A percentile compares a stretch with the other conserved stretches of the same genome.
These are phyloP conservation scores for Panicum hallii DNA, from an alignment of 202 grass and related monocot species.

Conservation along the genomic window DNA sequence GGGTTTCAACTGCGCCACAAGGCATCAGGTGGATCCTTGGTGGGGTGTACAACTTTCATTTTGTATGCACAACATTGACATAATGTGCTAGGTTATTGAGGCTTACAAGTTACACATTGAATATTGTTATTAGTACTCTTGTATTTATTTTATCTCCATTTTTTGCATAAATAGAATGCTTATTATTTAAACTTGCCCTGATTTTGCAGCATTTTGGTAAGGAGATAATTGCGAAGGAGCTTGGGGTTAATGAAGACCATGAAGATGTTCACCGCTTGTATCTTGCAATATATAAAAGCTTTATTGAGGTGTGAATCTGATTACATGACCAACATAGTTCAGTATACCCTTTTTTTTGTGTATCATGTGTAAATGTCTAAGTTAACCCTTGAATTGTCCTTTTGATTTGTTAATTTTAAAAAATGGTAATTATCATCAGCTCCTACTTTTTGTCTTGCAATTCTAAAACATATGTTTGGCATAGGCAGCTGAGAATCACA, in stretches of 20 bases:
- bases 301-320: slow-evolving; percentile 70
- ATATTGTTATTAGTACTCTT: not conserved
- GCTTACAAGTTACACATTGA: not conserved
- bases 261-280: slow-evolving; percentile 80
- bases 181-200: not conserved
- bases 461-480: not conserved
- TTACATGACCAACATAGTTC: not conserved
- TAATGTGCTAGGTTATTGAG: slow-evolving; percentile 6
- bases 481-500: not conserved
- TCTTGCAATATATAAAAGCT: slow-evolving; percentile 93
- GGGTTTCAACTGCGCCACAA: not conserved
- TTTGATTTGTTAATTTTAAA: not conserved
- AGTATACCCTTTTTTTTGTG: not conserved
- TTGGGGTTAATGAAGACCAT: slow-evolving; percentile 72
- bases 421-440: not conserved
- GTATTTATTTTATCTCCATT: not conserved
- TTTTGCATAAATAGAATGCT: slow-evolving; percentile 19
- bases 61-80: not conserved
- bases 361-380: not conserved
- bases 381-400: no score
- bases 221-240: slow-evolving; percentile 95
- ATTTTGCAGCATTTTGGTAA: slow-evolving; percentile 80
- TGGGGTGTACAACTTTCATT: not conserved
- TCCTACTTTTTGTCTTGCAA: not conserved
- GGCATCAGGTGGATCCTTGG: not conserved